Evolutionary conservation across 2,329 filamentous ascomycete genomes (phyloP), one percentile per base, ranked within the genome.

Genomic region (Elsinoe australis): DNA sequence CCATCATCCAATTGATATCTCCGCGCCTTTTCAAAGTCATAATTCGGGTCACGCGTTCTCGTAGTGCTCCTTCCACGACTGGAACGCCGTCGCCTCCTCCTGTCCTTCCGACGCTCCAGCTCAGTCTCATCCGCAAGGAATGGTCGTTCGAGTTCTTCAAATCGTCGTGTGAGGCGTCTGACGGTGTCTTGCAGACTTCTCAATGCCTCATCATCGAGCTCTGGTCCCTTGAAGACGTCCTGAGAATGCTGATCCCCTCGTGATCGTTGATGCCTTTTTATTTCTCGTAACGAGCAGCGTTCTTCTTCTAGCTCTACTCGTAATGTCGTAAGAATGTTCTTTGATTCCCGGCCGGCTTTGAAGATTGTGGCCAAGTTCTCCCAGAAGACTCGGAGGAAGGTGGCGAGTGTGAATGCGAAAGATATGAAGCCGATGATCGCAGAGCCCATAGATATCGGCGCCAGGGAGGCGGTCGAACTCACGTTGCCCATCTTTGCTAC

Each of bases 321-420:
- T 6, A 71, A 58, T 21, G 61, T 67, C n/a, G 62, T 66, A 1
- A 69, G 55, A 26, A 60, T 63, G 44, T 63, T 59, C 42, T 64
- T 59, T n/a, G 70, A 66, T 51, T 70, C 63, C 29, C 59, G 54
- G 4, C 61, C 57, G 1, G 66, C 67, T 39, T 62, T 58, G 29
- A 53, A 52, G 22, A 69, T 51, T 3, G 66, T 69, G n/a, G 57
- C 51, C 29, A 70, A 53, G 15, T 67, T 66, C 38, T 56, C 55
- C 67, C 65, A 70, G 45, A 68, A 60, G 5, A 70, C 65, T 41
- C 63, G 60, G 19, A 70, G 41, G 53, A 68, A 64, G 12, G 67
- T 71, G n/a, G 57, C 60, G 14, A 70, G 50, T 0, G 68, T 71
- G 57, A 70, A 69, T 24, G 63, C 49, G 42, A 70, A 70, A 29